Percentiles rank a stretch among this genome's conserved stretches.
Conservation (phyloP, 2,329 filamentous ascomycete genomes). For the Raffaelea ambrosiae region DNA sequence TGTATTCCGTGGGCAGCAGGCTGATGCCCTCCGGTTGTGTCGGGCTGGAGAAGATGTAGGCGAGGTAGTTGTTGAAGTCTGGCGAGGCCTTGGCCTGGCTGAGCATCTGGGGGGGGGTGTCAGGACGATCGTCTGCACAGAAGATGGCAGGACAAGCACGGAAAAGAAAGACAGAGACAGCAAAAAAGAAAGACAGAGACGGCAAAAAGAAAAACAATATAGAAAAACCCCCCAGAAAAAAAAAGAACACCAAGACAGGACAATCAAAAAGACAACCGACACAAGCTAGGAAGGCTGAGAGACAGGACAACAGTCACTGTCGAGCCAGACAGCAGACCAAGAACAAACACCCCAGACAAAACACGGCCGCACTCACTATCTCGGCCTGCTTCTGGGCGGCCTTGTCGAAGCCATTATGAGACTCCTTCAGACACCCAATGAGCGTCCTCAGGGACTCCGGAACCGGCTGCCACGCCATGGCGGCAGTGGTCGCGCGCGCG, state of each 20-base stretch:
- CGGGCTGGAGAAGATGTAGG: constrained; percentile 74
- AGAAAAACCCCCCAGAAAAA: too few species aligned
- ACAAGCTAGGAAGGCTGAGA: too few species aligned
- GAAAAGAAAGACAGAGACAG: not conserved
- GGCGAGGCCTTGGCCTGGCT: constrained; percentile 78
- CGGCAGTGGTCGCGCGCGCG: not conserved
- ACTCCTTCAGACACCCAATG: constrained; percentile 82
- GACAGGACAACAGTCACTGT: too few species aligned
- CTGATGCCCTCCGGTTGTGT: constrained; percentile 52
- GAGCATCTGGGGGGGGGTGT: constrained; percentile 63
- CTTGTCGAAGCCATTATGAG: constrained; percentile 75
- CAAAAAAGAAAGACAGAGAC: not conserved
- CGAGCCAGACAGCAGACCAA: too few species aligned
- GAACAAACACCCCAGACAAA: too few species aligned
- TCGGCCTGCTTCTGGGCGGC: constrained; percentile 82
- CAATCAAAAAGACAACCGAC: too few species aligned
- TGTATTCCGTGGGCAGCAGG: constrained; percentile 54
- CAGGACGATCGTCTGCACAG: not conserved
- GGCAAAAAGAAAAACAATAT: too few species aligned
- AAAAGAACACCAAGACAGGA: too few species aligned
- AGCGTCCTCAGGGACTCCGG: constrained; percentile 84
- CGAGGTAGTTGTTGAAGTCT: constrained; percentile 95
- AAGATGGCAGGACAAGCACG: not conserved
- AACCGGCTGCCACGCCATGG: constrained; percentile 89
- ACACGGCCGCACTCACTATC: constrained; percentile 67